Evolutionary conservation across 805 yeast genomes (phyloP), one percentile per base, ranked within the genome.

Genomic region (Wickerhamiella brachini): DNA sequence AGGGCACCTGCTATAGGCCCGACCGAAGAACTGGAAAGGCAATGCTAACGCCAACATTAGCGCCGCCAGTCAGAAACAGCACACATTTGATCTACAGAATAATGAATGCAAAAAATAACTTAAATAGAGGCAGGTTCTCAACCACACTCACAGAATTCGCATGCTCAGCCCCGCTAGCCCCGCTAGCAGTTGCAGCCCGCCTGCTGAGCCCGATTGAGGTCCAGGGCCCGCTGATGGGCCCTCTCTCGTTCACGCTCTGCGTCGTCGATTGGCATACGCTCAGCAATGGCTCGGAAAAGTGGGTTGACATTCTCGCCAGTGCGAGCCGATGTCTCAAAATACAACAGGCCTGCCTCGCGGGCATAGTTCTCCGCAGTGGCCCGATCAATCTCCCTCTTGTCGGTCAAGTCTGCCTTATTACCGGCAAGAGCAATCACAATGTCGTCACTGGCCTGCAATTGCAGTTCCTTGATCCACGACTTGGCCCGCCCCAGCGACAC

Each of bases 391-490:
- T 73, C 68, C 49, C 88, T 65, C 44, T 23, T 42, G 52, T 58
- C 68, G 34, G 51, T 63, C 46, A 88, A 65, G 66, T 93, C 98
- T 3, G 68, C 59, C 67, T 93, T 93, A 65, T 87, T 93, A 0
- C 97, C 98, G 3, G 90, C 84, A 9, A 93, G 65, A 34, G 90
- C 86, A 56, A 93, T 85, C 45, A 88, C 80, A 49, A 89, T 78
- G 50, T 80, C 78, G 51, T 63, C 79, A 45, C 74, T 73, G 7
- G 94, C 94, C 64, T 88, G 96, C 55, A 83, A 80, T 67, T 85
- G 85, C 54, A 90, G 73, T 68, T 93, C 97, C 51, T 82, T 81
- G n/a, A 86, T 79, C 98, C 98, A 93, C 52, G 78, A 79, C 60
- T 83, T 79, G 0, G 96, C 96, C 53, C 85, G 78, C 22, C 72